phyloP scores from a whole-genome alignment of 805 yeast species.

The Starmerella vaccinii region DNA sequence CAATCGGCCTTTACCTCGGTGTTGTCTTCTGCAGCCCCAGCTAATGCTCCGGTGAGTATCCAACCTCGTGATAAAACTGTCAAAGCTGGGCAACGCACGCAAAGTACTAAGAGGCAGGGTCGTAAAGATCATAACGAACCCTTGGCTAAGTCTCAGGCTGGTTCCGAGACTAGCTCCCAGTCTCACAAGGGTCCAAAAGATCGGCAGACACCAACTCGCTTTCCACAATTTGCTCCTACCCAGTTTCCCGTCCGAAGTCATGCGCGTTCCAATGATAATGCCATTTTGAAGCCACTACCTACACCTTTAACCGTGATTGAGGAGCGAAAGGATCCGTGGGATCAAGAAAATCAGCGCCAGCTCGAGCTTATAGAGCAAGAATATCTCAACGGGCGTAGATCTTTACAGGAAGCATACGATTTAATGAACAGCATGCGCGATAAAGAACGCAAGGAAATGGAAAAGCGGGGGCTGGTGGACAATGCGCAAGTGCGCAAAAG shows the following conservation, averaged over 20 bases:
- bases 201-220: neutral
- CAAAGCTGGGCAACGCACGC: neutral
- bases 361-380: slow-evolving; percentile 46
- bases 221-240: slow-evolving; percentile 9
- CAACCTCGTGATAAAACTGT: neutral
- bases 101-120: neutral
- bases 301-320: slow-evolving; percentile 8
- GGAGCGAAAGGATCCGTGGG: slow-evolving; percentile 45
- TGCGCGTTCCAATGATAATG: slow-evolving; percentile 10
- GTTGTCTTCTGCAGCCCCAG: neutral
- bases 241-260: slow-evolving; percentile 3
- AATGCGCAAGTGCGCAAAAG: slow-evolving; percentile 72
- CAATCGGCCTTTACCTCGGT: neutral
- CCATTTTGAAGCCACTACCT: slow-evolving; percentile 16
- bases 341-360: slow-evolving; percentile 53
- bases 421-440: slow-evolving; percentile 59
- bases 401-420: slow-evolving; percentile 64
- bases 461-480: slow-evolving; percentile 70
- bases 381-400: slow-evolving; percentile 34
- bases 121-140: neutral
- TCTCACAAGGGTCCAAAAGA: too few species aligned
- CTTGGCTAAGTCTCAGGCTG: neutral
- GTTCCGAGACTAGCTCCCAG: neutral
- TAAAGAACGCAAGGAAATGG: slow-evolving; percentile 68
- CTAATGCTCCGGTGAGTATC: neutral